phyloP scores from a whole-genome alignment of 345 rosid genomes.

The Cardiospermum halicacabum region DNA sequence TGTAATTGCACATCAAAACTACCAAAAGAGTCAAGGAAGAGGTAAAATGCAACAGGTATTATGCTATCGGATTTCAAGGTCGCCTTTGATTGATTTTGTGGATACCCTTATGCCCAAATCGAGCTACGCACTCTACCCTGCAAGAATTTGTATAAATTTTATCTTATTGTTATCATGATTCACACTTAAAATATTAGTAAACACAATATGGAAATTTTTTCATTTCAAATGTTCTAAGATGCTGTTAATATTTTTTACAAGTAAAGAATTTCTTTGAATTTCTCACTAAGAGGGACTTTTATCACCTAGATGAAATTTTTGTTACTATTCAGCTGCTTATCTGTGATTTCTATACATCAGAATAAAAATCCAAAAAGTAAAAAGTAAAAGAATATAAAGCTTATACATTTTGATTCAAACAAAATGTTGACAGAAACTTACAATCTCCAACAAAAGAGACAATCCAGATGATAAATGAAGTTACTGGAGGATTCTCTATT shows the following conservation, averaged over 20 bases:
- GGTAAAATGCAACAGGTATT: too few relatives aligned
- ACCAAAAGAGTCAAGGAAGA: too few relatives aligned
- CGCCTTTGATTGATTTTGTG: constrained; percentile 38
- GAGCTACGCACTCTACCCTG: constrained; percentile 77
- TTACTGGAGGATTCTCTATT: constrained; percentile 79
- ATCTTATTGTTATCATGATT: neutral
- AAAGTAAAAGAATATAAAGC: too few relatives aligned
- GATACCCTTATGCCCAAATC: constrained; percentile 68
- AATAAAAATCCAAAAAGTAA: neutral
- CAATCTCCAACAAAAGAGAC: constrained; percentile 68
- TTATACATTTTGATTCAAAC: constrained; percentile 9
- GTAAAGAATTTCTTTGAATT: constrained; percentile 84
- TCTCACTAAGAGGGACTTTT: constrained; percentile 77
- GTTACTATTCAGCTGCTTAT: constrained; percentile 66
- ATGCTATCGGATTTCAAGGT: too few relatives aligned
- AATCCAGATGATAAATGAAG: constrained; percentile 71
- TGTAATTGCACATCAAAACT: too few relatives aligned
- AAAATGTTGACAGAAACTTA: constrained; percentile 70
- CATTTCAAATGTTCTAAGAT: constrained; percentile 55
- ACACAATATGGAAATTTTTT: too few relatives aligned
- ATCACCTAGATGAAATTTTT: constrained; percentile 80
- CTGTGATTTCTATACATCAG: constrained; percentile 49
- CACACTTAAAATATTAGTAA: neutral
- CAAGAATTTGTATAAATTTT: constrained; percentile 10
- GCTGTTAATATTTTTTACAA: constrained; percentile 67